Percentiles rank a stretch among this genome's conserved stretches.
Conservation (phyloP, 768 basidiomycete genomes). For the Sistotremastrum suecicum region DNA sequence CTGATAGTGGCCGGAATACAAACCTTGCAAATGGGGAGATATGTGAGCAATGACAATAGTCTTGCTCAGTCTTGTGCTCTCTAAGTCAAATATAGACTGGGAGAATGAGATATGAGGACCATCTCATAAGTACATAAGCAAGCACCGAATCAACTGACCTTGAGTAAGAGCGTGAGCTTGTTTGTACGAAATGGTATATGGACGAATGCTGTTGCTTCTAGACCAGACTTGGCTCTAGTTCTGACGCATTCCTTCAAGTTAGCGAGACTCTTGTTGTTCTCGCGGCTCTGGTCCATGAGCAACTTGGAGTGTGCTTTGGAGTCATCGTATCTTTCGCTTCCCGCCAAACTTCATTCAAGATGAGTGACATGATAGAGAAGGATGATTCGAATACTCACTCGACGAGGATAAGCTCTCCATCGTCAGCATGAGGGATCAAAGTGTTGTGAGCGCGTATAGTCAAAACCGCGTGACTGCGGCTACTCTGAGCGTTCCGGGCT, state of each 20-base stretch:
- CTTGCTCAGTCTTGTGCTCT: slow-evolving; percentile 16
- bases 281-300: slow-evolving; percentile 20
- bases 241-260: slow-evolving; percentile 24
- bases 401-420: slow-evolving; percentile 22
- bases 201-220: slow-evolving; percentile 20
- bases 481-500: slow-evolving; percentile 17
- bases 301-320: slow-evolving; percentile 21
- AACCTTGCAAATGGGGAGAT: slow-evolving; percentile 20
- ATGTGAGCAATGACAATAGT: slow-evolving; percentile 23
- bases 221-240: slow-evolving; percentile 21
- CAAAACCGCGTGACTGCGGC: slow-evolving; percentile 21
- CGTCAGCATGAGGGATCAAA: slow-evolving; percentile 19
- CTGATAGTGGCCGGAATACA: too few species aligned
- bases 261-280: slow-evolving; percentile 24
- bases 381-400: slow-evolving; percentile 14
- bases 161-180: slow-evolving; percentile 23
- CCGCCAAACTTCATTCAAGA: slow-evolving; percentile 16
- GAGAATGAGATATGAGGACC: neutral
- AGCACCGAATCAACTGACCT: slow-evolving; percentile 7
- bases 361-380: neutral
- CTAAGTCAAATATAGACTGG: slow-evolving; percentile 23
- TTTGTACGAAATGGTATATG: slow-evolving; percentile 23
- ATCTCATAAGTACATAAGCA: neutral
- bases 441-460: slow-evolving; percentile 20
- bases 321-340: slow-evolving; percentile 23